Evolutionary conservation across 805 yeast species (phyloP).

Genomic region (Metschnikowia drakensbergensis): DNA sequence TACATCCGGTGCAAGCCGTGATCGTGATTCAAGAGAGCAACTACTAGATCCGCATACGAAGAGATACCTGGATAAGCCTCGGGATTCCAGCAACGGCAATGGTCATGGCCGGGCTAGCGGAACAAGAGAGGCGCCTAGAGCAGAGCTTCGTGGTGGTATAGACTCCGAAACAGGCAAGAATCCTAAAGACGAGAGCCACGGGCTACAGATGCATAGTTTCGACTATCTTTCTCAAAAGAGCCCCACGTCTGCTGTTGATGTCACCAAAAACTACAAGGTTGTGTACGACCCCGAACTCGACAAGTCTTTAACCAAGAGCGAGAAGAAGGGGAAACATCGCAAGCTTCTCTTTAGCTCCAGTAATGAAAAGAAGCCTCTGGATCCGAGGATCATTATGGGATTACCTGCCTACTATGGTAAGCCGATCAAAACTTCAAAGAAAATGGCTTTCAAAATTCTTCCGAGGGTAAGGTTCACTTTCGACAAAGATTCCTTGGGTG

Average conservation of each 20-base stretch:
- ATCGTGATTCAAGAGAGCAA: neutral
- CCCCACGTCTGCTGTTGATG: slow-evolving; percentile 9
- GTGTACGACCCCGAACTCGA: slow-evolving; percentile 49
- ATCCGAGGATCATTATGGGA: slow-evolving; percentile 38
- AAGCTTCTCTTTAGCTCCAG: slow-evolving; percentile 39
- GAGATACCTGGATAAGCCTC: neutral
- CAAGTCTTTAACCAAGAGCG: slow-evolving; percentile 28
- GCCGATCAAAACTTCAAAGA: slow-evolving; percentile 38
- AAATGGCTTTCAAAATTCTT: slow-evolving; percentile 40
- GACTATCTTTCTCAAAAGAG: slow-evolving; percentile 12
- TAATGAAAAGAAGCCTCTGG: slow-evolving; percentile 21
- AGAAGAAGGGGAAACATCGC: slow-evolving; percentile 29
- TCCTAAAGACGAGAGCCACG: slow-evolving; percentile 26
- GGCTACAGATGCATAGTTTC: slow-evolving; percentile 28
- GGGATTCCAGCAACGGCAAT: neutral
- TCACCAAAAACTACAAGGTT: slow-evolving; percentile 38
- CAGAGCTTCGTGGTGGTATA: slow-evolving; percentile 25
- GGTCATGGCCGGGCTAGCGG: neutral
- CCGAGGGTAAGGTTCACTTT: slow-evolving; percentile 44
- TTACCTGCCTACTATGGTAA: slow-evolving; percentile 30
- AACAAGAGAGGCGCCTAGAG: neutral
- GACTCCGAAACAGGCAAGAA: slow-evolving; percentile 32
- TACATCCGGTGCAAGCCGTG: neutral
- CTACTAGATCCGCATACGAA: neutral
- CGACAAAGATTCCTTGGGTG: slow-evolving; percentile 72